Conservation (phyloP, 805 yeast genomes). For the Zygoascus biomembranicola region DNA sequence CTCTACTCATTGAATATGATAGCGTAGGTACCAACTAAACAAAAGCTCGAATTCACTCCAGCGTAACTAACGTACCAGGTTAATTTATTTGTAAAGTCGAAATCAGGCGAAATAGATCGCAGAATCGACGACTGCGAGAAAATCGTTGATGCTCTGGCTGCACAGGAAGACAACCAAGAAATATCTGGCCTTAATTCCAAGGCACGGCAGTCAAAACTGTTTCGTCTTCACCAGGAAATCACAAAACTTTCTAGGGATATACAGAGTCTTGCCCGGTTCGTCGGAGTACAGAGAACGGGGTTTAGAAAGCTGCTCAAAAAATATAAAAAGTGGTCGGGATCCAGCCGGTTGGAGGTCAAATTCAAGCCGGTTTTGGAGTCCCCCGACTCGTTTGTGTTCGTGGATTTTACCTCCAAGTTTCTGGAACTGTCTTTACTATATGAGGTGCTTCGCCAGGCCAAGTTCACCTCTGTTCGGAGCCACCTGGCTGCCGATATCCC, state of each 20-base stretch:
- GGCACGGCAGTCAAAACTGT: conserved; percentile 15
- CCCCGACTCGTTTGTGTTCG: conserved; percentile 49
- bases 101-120: conserved; percentile 59
- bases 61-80: conserved; percentile 33
- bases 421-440: conserved; percentile 48
- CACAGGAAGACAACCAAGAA: conserved; percentile 3
- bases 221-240: conserved; percentile 31
- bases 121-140: conserved; percentile 35
- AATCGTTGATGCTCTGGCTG: conserved; percentile 28
- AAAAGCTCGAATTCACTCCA: conserved; percentile 13
- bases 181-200: conserved; percentile 10
- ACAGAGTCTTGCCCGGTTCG: conserved; percentile 61
- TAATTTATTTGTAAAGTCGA: conserved; percentile 56
- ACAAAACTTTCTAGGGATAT: conserved; percentile 41
- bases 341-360: conserved; percentile 22
- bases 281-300: conserved; percentile 64
- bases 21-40: conserved; percentile 41
- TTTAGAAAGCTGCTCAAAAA: conserved; percentile 68
- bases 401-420: conserved; percentile 55
- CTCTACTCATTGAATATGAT: conserved; percentile 53
- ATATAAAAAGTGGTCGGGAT: conserved; percentile 36
- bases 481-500: conserved; percentile 12
- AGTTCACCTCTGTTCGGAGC: conserved; percentile 16
- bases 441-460: conserved; percentile 36
- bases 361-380: conserved; percentile 32